Conservation (phyloP, 2,329 filamentous ascomycete genomes). For the Cladosporium sp. region DNA sequence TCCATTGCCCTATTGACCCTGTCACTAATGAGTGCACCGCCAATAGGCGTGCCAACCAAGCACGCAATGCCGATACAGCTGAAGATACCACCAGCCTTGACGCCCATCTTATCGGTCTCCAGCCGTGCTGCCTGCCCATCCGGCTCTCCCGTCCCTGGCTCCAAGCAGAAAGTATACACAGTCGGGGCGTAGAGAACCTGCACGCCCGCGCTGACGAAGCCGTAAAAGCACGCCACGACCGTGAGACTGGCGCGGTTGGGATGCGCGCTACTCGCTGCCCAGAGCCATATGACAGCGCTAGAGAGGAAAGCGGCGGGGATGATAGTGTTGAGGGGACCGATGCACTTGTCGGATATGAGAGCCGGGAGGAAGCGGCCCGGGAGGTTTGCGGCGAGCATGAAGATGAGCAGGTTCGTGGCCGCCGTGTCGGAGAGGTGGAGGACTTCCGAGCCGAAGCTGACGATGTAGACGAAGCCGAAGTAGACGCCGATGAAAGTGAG, state of each 20-base stretch:
- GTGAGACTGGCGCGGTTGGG: constrained; percentile 17
- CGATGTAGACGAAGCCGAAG: constrained; percentile 33
- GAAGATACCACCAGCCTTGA: constrained; percentile 25
- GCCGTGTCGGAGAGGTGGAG: constrained; percentile 22
- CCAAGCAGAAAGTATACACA: constrained; percentile 22
- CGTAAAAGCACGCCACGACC: constrained; percentile 31
- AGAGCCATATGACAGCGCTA: constrained; percentile 47
- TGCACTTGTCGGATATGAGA: constrained; percentile 28
- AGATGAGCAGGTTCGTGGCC: constrained; percentile 29
- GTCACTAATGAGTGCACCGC: constrained; percentile 22
- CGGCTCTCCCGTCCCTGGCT: neutral
- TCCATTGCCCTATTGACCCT: constrained; percentile 15
- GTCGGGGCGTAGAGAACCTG: constrained; percentile 28
- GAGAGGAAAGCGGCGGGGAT: constrained; percentile 41
- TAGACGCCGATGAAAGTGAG: constrained; percentile 32
- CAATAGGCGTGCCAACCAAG: constrained; percentile 25
- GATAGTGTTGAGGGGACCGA: constrained; percentile 34
- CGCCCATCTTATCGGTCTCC: constrained; percentile 19
- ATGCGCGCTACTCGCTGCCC: constrained; percentile 37
- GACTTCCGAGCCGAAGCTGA: constrained; percentile 25
- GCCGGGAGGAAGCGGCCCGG: constrained; percentile 30
- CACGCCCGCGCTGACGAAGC: constrained; percentile 29
- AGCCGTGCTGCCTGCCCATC: neutral
- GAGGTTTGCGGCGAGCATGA: constrained; percentile 29
- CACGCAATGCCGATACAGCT: constrained; percentile 22